Evolutionary conservation across 495 filamentous ascomycete species (phyloP), one percentile per base, ranked within the genome.

Genomic region (Antarctomyces pellizariae): DNA sequence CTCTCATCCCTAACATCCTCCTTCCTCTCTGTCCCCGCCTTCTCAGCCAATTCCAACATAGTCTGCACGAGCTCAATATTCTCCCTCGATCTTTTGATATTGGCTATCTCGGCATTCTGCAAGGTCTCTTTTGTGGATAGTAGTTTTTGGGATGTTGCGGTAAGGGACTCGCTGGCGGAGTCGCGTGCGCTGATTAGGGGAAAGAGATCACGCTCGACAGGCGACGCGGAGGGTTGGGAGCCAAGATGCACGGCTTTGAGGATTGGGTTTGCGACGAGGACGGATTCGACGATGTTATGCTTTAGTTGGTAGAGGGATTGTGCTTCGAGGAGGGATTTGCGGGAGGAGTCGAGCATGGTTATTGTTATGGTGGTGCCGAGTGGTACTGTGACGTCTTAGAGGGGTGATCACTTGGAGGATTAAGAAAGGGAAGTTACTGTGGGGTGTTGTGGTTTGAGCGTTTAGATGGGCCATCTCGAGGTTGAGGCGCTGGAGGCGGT

Each of bases 181-280:
- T 84, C 78, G 22, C 76, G 70, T 18, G 70, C 55, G 36, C 72
- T 55, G 32, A 80, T 48, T 3, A 67, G 48, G 9, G 67, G 62
- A 7, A 71, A 46, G 10, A 83, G 57, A 27, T 64, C 62, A 39
- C 75, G 82, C 39, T 18, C 13, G 34, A 38, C 16, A 10, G 28
- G 18, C 28, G 24, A 14, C 22, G 32, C 19, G 23, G 10, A 7
- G 13, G 13, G 9, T 16, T 15, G 34, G 34, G 18, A 7, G 24
- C 67, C 72, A 25, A 65, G 50, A 42, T 83, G 75, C 27, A 80
- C 62, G 1, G 77, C 71, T 40, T 75, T 78, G 27, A 89, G 48
- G 25, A 68, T 68, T 6, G 77, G 76, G 39, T 75, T 70, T 13
- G 67, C 64, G 35, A 63, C 61, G 32, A 83, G 47, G 14, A 75